Percentiles rank a stretch among this genome's conserved stretches.
Evolutionary conservation across 495 filamentous ascomycete genomes (phyloP).

Genomic region (Beverwykella pulmonaria): DNA sequence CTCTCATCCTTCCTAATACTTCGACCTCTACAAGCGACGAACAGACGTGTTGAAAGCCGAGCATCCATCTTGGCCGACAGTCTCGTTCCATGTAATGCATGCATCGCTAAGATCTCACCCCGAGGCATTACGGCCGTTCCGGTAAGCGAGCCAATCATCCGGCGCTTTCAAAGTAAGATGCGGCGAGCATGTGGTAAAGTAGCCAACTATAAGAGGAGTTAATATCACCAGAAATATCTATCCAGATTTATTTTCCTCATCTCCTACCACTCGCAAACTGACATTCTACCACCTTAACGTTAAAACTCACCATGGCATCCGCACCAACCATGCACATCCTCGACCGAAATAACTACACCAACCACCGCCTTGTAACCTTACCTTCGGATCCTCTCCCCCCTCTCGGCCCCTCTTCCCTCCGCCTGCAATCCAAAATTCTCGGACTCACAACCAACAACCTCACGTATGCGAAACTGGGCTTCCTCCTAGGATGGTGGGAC

Average conservation of each 20-base stretch:
- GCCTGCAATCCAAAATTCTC: slow-evolving; percentile 51
- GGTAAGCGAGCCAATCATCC: not conserved
- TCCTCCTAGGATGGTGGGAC: slow-evolving; percentile 55
- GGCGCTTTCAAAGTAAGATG: not conserved
- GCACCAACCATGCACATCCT: slow-evolving; percentile 26
- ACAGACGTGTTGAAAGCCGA: no score
- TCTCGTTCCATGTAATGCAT: no score
- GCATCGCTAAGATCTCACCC: not conserved
- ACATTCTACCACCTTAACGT: not conserved
- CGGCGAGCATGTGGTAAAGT: not conserved
- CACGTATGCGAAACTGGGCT: slow-evolving; percentile 55
- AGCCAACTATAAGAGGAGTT: slow-evolving; percentile 12
- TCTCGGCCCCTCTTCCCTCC: slow-evolving; percentile 42
- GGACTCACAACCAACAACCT: slow-evolving; percentile 60
- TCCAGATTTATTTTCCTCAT: not conserved
- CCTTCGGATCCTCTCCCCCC: slow-evolving; percentile 18
- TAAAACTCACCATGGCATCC: slow-evolving; percentile 18
- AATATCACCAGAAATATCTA: not conserved
- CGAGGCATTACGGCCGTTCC: not conserved
- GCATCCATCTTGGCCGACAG: no score
- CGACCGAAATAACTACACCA: slow-evolving; percentile 22
- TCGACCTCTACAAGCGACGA: no score
- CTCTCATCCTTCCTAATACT: no score
- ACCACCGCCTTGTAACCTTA: slow-evolving; percentile 24
- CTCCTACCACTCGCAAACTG: not conserved